Evolutionary conservation across 306 rosid genomes (phyloP).

Genomic region (Prunus mongolica): DNA sequence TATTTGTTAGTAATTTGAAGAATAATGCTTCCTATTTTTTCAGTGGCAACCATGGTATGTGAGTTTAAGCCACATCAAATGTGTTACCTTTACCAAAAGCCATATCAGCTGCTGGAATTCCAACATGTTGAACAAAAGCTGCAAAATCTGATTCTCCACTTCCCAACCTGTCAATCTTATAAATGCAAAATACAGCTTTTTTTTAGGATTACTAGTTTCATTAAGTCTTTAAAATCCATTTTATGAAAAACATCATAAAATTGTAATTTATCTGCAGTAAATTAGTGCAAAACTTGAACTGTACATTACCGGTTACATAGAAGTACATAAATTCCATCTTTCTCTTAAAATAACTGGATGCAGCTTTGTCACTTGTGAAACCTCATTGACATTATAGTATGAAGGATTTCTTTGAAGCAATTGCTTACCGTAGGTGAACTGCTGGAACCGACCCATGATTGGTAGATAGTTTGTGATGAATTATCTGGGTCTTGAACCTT

Average conservation of each 20-base stretch:
- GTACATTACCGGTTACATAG: not conserved
- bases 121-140: conserved; percentile 67
- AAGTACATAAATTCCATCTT: not conserved
- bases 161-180: conserved; percentile 59
- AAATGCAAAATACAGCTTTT: conserved; percentile 5
- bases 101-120: conserved; percentile 60
- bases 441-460: conserved; percentile 50
- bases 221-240: conserved; percentile 5
- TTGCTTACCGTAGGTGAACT: conserved; percentile 44
- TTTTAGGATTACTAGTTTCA: conserved; percentile 7
- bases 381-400: not conserved
- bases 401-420: not conserved
- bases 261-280: not conserved
- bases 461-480: conserved; percentile 58
- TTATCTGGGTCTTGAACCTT: conserved; percentile 71
- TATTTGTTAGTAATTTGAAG: not conserved
- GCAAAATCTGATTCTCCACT: conserved; percentile 68
- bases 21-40: not conserved
- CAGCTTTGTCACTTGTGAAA: not conserved
- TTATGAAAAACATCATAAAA: not conserved
- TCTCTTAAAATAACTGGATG: not conserved
- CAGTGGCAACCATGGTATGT: not conserved
- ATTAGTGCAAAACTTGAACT: not conserved
- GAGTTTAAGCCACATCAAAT: not conserved
- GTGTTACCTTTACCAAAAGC: conserved; percentile 50